Conservation (phyloP, 805 yeast species). For the Cyberlindnera subsufficiens region DNA sequence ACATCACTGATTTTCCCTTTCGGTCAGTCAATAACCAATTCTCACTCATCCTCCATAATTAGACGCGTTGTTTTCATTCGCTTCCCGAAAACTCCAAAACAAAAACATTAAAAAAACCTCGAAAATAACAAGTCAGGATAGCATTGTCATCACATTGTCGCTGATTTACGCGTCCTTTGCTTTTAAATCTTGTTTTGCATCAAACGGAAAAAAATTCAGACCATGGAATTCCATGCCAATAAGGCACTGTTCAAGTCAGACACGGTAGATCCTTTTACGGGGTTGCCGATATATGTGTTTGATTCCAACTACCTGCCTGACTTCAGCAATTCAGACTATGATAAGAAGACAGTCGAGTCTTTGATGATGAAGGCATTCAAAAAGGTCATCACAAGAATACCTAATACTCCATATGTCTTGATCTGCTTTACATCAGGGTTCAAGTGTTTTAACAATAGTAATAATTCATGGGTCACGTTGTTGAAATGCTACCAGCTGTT, state of each 20-base stretch:
- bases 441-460: constrained; percentile 34
- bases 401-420: constrained; percentile 56
- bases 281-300: constrained; percentile 70
- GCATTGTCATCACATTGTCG: no score
- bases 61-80: no score
- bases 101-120: no score
- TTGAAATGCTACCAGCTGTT: constrained; percentile 51
- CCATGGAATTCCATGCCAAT: constrained; percentile 23
- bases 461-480: constrained; percentile 64
- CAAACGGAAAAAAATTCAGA: neutral
- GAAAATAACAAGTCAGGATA: no score
- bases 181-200: neutral
- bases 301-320: constrained; percentile 79
- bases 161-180: no score
- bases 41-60: no score
- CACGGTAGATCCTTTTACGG: constrained; percentile 59
- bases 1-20: no score
- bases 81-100: no score
- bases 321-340: constrained; percentile 34
- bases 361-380: constrained; percentile 49
- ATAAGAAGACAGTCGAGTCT: constrained; percentile 31
- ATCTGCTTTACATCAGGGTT: constrained; percentile 83
- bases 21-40: no score
- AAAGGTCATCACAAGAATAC: constrained; percentile 50
- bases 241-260: constrained; percentile 53